Base-by-base conservation (phyloP, 176 grass and related monocot species). In the Thalia dealbata region DNA sequence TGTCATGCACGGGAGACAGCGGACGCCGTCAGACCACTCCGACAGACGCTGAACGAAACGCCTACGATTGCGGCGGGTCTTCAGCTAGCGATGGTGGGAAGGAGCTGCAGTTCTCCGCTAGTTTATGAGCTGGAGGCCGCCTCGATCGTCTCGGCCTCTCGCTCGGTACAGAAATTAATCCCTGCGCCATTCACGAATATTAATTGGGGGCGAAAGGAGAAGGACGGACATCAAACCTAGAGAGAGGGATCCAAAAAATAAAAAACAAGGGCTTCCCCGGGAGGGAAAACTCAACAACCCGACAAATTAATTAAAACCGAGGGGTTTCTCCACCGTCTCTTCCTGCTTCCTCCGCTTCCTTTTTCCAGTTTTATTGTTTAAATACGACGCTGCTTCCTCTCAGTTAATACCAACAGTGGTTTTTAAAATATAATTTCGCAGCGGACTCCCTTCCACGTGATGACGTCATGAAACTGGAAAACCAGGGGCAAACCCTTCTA, bases 21-120 rank as follows among this genome's bases (percentile, higher is more conserved):
- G 61, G n/a, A n/a, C n/a, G n/a, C n/a, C n/a, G n/a, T n/a, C n/a
- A n/a, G n/a, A n/a, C n/a, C n/a, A n/a, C n/a, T n/a, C n/a, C n/a
- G 21, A 26, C n/a, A 10, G 46, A 7, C 4, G 28, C 60, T 25
- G 66, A 79, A 71, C n/a, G 71, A 71, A 62, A 79, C 63, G 52
- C 67, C 77, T 79, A 79, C 16, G 41, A 62, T 62, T 79, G 67
- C 77, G 77, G 77, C 77, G 77, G 77, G 77, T 71, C 54, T 79
- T 79, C 44, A 61, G 77, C 77, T 27, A 61, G 77, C 77, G 42
- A 78, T 8, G 18, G 16, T 18, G 32, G 44, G 28, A 0, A 16
- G 64, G 25, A 67, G 64, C 62, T 67, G 42, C 64, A 43, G 32
- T 67, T 28, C 19, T 61, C 59, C 59, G 24, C 21, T 11, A n/a